phyloP scores from a whole-genome alignment of 1,284 basidiomycete species.

The Ceratobasidium sp. region DNA sequence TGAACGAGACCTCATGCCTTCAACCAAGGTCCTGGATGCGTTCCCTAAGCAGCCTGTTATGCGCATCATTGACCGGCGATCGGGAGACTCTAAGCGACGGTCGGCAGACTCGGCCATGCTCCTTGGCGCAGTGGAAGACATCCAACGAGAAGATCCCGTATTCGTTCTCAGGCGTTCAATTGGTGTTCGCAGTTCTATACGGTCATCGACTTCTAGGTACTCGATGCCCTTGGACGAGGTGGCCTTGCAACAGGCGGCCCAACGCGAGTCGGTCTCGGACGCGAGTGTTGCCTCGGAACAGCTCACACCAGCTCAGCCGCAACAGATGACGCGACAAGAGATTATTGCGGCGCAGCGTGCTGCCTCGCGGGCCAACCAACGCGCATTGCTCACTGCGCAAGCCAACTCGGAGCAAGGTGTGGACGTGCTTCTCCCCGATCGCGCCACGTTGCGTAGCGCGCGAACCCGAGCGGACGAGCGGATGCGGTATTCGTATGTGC shows the following conservation, averaged over 20 bases:
- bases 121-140: constrained; percentile 76
- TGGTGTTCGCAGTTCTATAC: constrained; percentile 68
- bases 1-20: constrained; percentile 82
- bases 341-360: constrained; percentile 93
- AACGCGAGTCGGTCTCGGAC: constrained; percentile 63
- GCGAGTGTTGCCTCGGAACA: constrained; percentile 46
- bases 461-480: constrained; percentile 70
- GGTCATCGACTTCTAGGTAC: constrained; percentile 63
- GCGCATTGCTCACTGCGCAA: constrained; percentile 85
- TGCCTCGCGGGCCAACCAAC: constrained; percentile 83
- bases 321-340: constrained; percentile 75
- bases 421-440: constrained; percentile 85
- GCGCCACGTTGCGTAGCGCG: constrained; percentile 85
- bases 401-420: constrained; percentile 85
- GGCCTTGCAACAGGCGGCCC: constrained; percentile 58
- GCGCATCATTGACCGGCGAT: constrained; percentile 69
- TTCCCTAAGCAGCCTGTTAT: constrained; percentile 81
- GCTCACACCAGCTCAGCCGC: constrained; percentile 54
- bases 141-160: constrained; percentile 83
- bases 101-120: constrained; percentile 84
- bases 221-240: constrained; percentile 79
- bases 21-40: constrained; percentile 85
- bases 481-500: constrained; percentile 92
- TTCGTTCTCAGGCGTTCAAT: constrained; percentile 87
- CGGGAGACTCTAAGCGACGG: constrained; percentile 78